These are phyloP conservation scores for Cucurbita ficifolia DNA, from an alignment of 306 rosid genomes.

Conservation along the genomic window DNA sequence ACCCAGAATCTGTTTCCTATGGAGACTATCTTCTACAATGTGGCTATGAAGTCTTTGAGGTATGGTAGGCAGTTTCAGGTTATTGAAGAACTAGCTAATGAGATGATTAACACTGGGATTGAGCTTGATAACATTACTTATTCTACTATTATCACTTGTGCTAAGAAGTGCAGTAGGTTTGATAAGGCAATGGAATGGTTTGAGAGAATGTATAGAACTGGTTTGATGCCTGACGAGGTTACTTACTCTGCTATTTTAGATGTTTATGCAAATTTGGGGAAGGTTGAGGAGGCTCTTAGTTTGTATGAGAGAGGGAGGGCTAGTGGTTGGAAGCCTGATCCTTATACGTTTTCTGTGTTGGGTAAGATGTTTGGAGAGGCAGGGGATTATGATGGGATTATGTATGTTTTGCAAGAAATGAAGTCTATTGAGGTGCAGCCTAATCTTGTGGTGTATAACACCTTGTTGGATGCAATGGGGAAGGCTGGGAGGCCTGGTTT, in stretches of 20 bases:
- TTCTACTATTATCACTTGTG: conserved; percentile 74
- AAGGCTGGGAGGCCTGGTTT: conserved; percentile 92
- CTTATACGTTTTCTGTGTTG: conserved; percentile 57
- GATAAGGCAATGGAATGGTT: conserved; percentile 89
- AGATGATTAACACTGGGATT: conserved; percentile 54
- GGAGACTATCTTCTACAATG: conserved; percentile 91
- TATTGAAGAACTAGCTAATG: conserved; percentile 68
- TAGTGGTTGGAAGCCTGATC: conserved; percentile 89
- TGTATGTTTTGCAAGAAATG: conserved; percentile 85
- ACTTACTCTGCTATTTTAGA: conserved; percentile 80
- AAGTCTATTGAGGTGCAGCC: conserved; percentile 58
- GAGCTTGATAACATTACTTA: conserved; percentile 74
- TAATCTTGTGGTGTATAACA: conserved; percentile 72
- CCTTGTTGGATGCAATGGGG: conserved; percentile 91
- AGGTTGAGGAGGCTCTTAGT: conserved; percentile 67
- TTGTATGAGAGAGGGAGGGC: conserved; percentile 85
- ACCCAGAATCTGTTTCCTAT: conserved; percentile 50
- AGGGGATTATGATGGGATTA: conserved; percentile 81
- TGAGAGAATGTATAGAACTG: conserved; percentile 86
- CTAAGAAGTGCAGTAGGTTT: conserved; percentile 49
- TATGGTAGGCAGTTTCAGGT: conserved; percentile 76
- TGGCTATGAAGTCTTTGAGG: conserved; percentile 84
- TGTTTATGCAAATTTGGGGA: conserved; percentile 78
- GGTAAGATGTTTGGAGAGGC: conserved; percentile 97
- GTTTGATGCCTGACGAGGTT: conserved; percentile 92